A percentile compares a stretch with the other conserved stretches of the same genome.
Evolutionary conservation across 1,139 yeast genomes (phyloP).

Genomic region (Hemisphaericaspora subhashii): DNA sequence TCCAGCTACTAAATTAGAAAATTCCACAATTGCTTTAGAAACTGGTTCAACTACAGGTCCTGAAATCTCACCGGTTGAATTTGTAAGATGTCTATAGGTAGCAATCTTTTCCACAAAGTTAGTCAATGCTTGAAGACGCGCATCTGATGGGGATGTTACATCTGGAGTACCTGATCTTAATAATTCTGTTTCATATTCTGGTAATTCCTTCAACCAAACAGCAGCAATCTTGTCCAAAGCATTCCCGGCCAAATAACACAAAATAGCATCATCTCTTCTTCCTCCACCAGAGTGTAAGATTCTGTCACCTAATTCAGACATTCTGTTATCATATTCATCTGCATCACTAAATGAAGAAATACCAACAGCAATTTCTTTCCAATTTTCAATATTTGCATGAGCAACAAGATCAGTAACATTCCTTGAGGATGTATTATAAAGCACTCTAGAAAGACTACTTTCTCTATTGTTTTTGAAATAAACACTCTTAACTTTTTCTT

Average conservation of each 20-base stretch:
- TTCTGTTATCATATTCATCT: constrained; percentile 51
- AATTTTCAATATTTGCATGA: constrained; percentile 73
- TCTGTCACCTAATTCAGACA: constrained; percentile 73
- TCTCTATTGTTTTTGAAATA: constrained; percentile 62
- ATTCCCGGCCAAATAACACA: constrained; percentile 79
- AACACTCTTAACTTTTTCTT: constrained; percentile 66
- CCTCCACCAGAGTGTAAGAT: constrained; percentile 32
- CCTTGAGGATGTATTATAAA: constrained; percentile 62
- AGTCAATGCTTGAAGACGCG: constrained; percentile 79
- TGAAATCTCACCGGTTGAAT: constrained; percentile 37
- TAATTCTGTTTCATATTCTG: constrained; percentile 54
- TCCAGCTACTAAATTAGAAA: constrained; percentile 76
- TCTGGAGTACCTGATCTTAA: constrained; percentile 38
- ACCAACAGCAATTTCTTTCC: constrained; percentile 81
- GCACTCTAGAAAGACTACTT: constrained; percentile 67
- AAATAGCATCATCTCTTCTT: constrained; percentile 68
- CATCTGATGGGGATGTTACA: constrained; percentile 70
- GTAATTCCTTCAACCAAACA: constrained; percentile 82
- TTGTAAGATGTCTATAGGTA: constrained; percentile 62
- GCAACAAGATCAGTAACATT: constrained; percentile 72
- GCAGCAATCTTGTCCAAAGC: constrained; percentile 76
- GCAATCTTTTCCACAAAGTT: constrained; percentile 83
- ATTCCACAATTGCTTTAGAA: constrained; percentile 68
- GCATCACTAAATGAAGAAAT: constrained; percentile 58
- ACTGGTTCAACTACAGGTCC: constrained; percentile 53